Evolutionary conservation across 352 stramenopile species (phyloP).

Genomic region (Hyphochytrium catenoides): DNA sequence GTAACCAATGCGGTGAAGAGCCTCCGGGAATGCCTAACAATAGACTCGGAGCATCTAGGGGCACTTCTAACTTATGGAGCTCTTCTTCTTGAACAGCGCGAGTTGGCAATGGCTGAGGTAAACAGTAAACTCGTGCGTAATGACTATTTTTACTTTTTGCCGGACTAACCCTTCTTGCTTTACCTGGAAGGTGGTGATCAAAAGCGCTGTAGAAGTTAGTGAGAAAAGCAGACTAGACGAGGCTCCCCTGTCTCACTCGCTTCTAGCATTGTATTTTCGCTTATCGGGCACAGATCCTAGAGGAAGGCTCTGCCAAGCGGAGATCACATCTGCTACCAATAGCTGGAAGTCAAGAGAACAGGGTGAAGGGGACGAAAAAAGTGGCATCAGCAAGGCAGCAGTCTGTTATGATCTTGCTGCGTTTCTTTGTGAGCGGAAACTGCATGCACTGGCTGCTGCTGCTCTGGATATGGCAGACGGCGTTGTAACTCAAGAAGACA

Average conservation of each 20-base stretch:
- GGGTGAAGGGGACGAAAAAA: slow-evolving; percentile 2
- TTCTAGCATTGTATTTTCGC: slow-evolving; percentile 30
- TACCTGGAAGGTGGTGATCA: not conserved
- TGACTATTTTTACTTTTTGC: slow-evolving; percentile 15
- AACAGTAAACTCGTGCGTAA: too few relatives aligned
- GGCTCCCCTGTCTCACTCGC: slow-evolving; percentile 20
- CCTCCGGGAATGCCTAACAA: slow-evolving; percentile 25
- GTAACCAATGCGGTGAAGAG: slow-evolving; percentile 8
- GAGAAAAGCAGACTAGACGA: slow-evolving; percentile 1
- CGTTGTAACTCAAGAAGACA: slow-evolving; percentile 31
- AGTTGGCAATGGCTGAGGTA: too few relatives aligned
- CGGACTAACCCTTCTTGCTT: slow-evolving; percentile 17
- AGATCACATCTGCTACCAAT: slow-evolving; percentile 32
- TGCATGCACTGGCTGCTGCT: slow-evolving; percentile 14
- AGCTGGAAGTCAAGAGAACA: slow-evolving; percentile 11
- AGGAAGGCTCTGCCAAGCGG: slow-evolving; percentile 30
- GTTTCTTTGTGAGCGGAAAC: slow-evolving; percentile 17
- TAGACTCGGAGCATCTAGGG: slow-evolving; percentile 16
- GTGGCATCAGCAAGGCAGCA: slow-evolving; percentile 7
- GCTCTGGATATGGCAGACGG: slow-evolving; percentile 18
- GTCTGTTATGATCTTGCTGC: slow-evolving; percentile 33
- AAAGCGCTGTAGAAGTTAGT: not conserved
- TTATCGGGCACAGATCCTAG: slow-evolving; percentile 19
- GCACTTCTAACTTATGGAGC: slow-evolving; percentile 23
- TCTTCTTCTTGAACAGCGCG: slow-evolving; percentile 26